These are phyloP conservation scores for Cutaneotrichosporon sp. DNA, from an alignment of 1,284 basidiomycete species.

Conservation along the genomic window DNA sequence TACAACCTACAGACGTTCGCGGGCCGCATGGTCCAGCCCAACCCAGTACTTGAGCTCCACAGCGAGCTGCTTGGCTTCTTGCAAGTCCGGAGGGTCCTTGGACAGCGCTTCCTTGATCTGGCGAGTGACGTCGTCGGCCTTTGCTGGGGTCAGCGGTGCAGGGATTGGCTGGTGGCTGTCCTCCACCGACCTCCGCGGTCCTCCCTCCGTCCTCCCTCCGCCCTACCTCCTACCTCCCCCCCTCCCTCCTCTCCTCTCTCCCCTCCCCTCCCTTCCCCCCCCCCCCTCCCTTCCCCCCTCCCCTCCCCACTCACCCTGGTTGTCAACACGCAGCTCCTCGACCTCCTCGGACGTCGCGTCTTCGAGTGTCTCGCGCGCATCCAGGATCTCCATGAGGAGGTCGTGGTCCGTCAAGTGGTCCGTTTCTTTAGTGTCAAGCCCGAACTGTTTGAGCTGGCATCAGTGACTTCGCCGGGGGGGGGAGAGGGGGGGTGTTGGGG, in stretches of 20 bases:
- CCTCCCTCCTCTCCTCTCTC: too few relatives aligned
- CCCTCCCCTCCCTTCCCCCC: too few relatives aligned
- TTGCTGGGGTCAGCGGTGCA: conserved; percentile 53
- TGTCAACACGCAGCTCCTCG: conserved; percentile 59
- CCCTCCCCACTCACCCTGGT: conserved; percentile 59
- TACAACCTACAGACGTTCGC: conserved; percentile 41
- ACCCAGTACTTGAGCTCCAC: conserved; percentile 74
- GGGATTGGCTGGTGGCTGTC: background rate
- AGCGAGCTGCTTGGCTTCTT: conserved; percentile 60
- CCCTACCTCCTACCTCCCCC: too few relatives aligned
- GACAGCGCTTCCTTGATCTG: conserved; percentile 55
- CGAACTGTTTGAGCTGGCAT: conserved; percentile 60
- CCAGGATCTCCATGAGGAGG: conserved; percentile 76
- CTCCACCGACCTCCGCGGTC: too few relatives aligned
- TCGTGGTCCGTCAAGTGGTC: conserved; percentile 72
- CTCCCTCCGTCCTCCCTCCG: too few relatives aligned
- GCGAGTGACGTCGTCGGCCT: conserved; percentile 57
- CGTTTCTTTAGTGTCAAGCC: conserved; percentile 64
- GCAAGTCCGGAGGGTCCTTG: conserved; percentile 59
- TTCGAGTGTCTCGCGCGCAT: conserved; percentile 75
- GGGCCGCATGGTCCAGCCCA: conserved; percentile 69
- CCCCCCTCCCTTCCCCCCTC: too few relatives aligned
- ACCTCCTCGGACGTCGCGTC: conserved; percentile 62
- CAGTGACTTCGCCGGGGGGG: too few relatives aligned
- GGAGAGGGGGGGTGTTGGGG: too few relatives aligned